A percentile compares a stretch with the other conserved stretches of the same genome.
Evolutionary conservation across 2,329 filamentous ascomycete genomes (phyloP).

Genomic region (Thermoascus crustaceus): DNA sequence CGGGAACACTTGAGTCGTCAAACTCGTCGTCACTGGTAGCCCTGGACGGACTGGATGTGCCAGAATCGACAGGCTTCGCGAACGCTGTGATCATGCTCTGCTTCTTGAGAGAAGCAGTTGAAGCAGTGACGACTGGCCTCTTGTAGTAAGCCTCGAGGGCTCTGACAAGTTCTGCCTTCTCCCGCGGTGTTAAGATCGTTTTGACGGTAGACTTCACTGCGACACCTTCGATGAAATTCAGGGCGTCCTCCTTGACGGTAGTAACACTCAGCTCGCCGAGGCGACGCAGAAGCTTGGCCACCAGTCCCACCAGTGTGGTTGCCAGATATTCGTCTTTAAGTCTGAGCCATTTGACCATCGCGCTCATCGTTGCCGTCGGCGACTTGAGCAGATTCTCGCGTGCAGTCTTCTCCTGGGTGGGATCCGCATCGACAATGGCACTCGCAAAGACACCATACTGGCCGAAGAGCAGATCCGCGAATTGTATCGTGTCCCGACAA

Average conservation of each 20-base stretch:
- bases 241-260: slow-evolving; percentile 57
- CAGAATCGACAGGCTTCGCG: slow-evolving; percentile 29
- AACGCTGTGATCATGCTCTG: slow-evolving; percentile 36
- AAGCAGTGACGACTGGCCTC: slow-evolving; percentile 36
- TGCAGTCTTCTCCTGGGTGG: slow-evolving; percentile 28
- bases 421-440: slow-evolving; percentile 48
- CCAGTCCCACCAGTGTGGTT: slow-evolving; percentile 68
- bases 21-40: slow-evolving; percentile 32
- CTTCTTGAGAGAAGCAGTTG: slow-evolving; percentile 35
- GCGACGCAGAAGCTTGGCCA: slow-evolving; percentile 74
- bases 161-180: slow-evolving; percentile 71
- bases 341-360: slow-evolving; percentile 78
- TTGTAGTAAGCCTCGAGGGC: slow-evolving; percentile 49
- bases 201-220: slow-evolving; percentile 51
- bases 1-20: slow-evolving; percentile 31
- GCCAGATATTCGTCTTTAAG: slow-evolving; percentile 82
- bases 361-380: slow-evolving; percentile 56
- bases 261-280: slow-evolving; percentile 68
- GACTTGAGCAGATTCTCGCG: slow-evolving; percentile 54
- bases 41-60: slow-evolving; percentile 23
- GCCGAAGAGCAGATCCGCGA: slow-evolving; percentile 75
- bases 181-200: slow-evolving; percentile 72
- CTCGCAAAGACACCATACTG: slow-evolving; percentile 77
- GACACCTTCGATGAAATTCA: slow-evolving; percentile 50
- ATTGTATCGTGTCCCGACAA: slow-evolving; percentile 89